Base-by-base conservation (phyloP, 495 filamentous ascomycete species). In the Tuber magnatum region DNA sequence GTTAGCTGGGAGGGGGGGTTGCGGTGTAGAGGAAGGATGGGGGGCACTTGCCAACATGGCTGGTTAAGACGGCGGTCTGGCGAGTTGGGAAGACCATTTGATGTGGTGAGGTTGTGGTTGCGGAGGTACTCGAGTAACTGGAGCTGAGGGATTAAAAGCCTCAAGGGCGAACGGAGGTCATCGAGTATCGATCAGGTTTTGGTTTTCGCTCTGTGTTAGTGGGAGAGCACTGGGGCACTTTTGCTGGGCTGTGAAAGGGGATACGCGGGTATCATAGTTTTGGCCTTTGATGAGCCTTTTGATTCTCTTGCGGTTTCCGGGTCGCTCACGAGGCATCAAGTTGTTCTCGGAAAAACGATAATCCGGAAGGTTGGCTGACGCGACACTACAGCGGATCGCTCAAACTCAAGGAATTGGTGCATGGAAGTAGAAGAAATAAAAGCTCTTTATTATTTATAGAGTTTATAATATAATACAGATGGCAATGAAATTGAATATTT, bases 71-170 rank as follows among this genome's bases (percentile, higher is more conserved):
- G 69, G 70, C 69, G 32, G 76, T 76, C 73, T 81, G 76, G 39
- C 71, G 82, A 38, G 70, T 77, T 71, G 81, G 78, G 41, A 81
- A 82, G 69, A 81, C 78, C 81, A 82, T 84, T 8, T 65, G 28
- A 14, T 65, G 56, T 14, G 10, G 51, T 61, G 51, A 42, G 80
- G 24, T 71, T 28, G 69, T 41, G 12, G 69, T 74, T 20, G 48
- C n/a, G n/a, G n/a, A 73, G 28, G 28, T n/a, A n/a, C n/a, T n/a
- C n/a, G n/a, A n/a, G n/a, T 32, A 32, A 14, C 51, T 28, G 3
- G 3, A 14, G 51, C n/a, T 28, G 3, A 24, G 10, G n/a, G 51
- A 61, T 14, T 61, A 14, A 20, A 20, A 65, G 28, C 14, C 35
- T 16, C 7, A 35, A 6, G 28, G 12, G 28, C 14, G 56, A 20